Base-by-base conservation (phyloP, 768 basidiomycete genomes). In the Agrocybe pediades region DNA sequence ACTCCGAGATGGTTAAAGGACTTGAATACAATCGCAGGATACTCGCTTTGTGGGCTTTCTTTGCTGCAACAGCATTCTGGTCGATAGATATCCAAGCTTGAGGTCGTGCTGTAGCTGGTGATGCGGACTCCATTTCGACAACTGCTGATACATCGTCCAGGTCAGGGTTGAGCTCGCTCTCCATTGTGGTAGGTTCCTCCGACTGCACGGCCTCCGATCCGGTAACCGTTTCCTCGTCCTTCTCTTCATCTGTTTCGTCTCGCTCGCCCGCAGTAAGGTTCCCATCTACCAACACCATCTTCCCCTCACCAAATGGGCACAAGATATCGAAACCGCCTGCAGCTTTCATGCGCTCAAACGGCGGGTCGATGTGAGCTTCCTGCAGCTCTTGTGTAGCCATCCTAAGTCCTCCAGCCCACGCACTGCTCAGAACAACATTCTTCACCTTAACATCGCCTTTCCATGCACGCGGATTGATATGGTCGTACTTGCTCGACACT, bases 401-500 rank as follows among this genome's bases (percentile, higher is more conserved):
- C 5, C 42, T 19, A 9, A 50, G 52, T 1, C 62, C 59, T 6
- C 16, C 24, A 3, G 40, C 45, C 63, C 63, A 64, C 41, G 49
- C 57, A 3, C 46, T 27, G 9, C 29, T 23, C 9, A 58, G 58
- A 3, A 44, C 51, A 13, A 65, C 56, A 13, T 43, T 51, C 1
- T 29, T 9, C 2, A 67, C 62, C 1, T 41, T 23, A 19, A 59
- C 48, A 41, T 67, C 54, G 4, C 65, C 65, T 8, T 13, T 55
- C 54, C 61, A 63, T 0, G 58, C 57, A 16, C 46, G 45, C 1
- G 65, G 65, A 24, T 44, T 62, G 19, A 65, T 1, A 20, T 48
- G n/a, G n/a, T n/a, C 16, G 20, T 25, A 36, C 43, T 53, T 19
- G 43, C 43, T 24, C 24, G n/a, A n/a, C n/a, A n/a, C n/a, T n/a